Percentiles rank a stretch among this genome's conserved stretches.
Evolutionary conservation across 2,329 filamentous ascomycete species (phyloP).

Genomic region (Neocatenulostroma microsporum): DNA sequence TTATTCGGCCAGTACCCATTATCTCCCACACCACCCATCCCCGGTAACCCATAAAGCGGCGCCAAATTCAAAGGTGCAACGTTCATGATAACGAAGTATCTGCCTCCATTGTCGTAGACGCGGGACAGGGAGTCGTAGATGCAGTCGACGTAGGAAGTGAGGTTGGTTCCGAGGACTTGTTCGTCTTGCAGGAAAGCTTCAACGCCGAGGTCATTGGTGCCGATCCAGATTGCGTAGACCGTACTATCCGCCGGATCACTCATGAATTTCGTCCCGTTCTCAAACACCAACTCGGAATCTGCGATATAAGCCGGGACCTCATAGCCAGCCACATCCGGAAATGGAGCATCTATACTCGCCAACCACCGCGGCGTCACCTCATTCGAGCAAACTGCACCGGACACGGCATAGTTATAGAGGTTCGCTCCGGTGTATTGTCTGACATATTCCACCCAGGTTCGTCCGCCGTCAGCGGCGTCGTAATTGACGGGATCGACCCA

Average conservation of each 20-base stretch:
- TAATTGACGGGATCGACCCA: slow-evolving; percentile 40
- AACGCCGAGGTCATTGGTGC: slow-evolving; percentile 67
- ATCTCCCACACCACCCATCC: slow-evolving; percentile 35
- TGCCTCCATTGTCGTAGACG: slow-evolving; percentile 57
- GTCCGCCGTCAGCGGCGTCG: slow-evolving; percentile 57
- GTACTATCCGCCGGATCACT: slow-evolving; percentile 45
- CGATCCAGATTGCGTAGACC: slow-evolving; percentile 69
- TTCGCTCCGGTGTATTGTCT: slow-evolving; percentile 46
- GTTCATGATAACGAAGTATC: slow-evolving; percentile 66
- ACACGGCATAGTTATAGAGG: slow-evolving; percentile 52
- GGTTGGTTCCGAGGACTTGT: slow-evolving; percentile 51
- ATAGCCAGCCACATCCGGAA: slow-evolving; percentile 45
- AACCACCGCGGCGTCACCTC: slow-evolving; percentile 52
- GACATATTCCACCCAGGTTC: slow-evolving; percentile 49
- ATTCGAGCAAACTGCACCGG: slow-evolving; percentile 65
- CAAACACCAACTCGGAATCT: slow-evolving; percentile 27
- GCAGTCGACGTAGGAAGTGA: slow-evolving; percentile 60
- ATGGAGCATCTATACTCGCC: slow-evolving; percentile 46
- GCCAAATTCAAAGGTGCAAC: slow-evolving; percentile 56
- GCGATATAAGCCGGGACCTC: slow-evolving; percentile 41
- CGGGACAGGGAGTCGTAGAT: slow-evolving; percentile 55
- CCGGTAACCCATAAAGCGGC: slow-evolving; percentile 55
- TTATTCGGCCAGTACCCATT: slow-evolving; percentile 43
- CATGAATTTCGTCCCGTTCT: slow-evolving; percentile 12
- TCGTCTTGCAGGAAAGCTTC: slow-evolving; percentile 58